phyloP scores from a whole-genome alignment of 306 rosid genomes.

The Hippophae rhamnoides region DNA sequence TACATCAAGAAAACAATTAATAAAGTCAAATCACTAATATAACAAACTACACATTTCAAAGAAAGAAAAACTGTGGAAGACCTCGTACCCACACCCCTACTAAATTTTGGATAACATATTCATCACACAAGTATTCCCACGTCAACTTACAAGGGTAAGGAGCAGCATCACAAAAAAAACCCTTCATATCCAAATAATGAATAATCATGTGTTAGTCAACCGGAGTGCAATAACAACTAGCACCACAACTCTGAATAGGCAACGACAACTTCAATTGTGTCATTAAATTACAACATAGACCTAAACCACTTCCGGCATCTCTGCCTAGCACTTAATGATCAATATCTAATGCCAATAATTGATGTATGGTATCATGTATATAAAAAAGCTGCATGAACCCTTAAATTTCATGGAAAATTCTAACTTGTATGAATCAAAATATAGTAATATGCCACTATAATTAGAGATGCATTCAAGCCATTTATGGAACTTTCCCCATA shows the following conservation, averaged over 20 bases:
- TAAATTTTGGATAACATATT: constrained; percentile 88
- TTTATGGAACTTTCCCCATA: constrained; percentile 26
- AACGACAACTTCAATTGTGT: constrained; percentile 34
- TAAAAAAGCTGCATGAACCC: background rate
- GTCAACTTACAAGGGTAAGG: constrained; percentile 97
- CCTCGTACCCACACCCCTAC: constrained; percentile 86
- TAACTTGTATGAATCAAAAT: constrained; percentile 7
- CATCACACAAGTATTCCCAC: constrained; percentile 93
- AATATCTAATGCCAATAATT: constrained; percentile 9
- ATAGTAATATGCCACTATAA: constrained; percentile 17
- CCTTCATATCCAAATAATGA: constrained; percentile 53
- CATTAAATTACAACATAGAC: constrained; percentile 23
- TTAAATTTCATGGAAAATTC: constrained; percentile 10
- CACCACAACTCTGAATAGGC: constrained; percentile 97
- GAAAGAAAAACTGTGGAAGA: constrained; percentile 41
- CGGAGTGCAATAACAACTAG: constrained; percentile 84
- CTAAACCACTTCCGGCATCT: constrained; percentile 31
- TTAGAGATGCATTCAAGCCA: constrained; percentile 9
- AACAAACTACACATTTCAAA: background rate
- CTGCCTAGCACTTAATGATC: constrained; percentile 25
- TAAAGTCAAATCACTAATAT: constrained; percentile 14
- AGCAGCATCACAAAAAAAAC: constrained; percentile 81
- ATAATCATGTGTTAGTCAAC: constrained; percentile 85
- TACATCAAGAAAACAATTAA: constrained; percentile 26
- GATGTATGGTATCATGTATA: constrained; percentile 9